Percentiles rank a stretch among this genome's conserved stretches.
Evolutionary conservation across 2,329 filamentous ascomycete genomes (phyloP).

Genomic region (Drechslerella coelobrocha): DNA sequence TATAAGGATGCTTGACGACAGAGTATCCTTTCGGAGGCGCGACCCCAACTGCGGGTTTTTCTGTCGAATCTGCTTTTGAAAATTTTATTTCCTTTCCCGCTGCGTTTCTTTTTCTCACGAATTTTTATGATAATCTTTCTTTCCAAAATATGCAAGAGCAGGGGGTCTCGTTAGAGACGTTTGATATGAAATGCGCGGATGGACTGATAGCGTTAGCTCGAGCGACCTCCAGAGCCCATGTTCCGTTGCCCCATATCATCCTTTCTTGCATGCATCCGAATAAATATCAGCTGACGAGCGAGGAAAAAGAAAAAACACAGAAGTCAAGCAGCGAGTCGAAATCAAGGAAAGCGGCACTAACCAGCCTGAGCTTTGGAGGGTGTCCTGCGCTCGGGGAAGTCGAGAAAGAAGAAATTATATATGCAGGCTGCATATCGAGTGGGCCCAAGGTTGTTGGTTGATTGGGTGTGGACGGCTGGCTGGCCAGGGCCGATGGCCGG

Average conservation of each 20-base stretch:
- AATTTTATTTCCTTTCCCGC: background rate
- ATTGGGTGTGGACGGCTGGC: background rate
- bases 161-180: constrained; percentile 15
- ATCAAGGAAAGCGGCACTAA: constrained; percentile 49
- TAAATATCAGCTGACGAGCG: constrained; percentile 51
- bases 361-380: constrained; percentile 21
- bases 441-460: background rate
- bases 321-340: constrained; percentile 6
- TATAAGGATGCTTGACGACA: background rate
- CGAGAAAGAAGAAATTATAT: constrained; percentile 8
- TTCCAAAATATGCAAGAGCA: background rate
- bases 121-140: background rate
- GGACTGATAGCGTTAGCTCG: constrained; percentile 32
- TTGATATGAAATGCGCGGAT: background rate
- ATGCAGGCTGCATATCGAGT: constrained; percentile 1
- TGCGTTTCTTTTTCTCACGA: background rate
- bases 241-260: constrained; percentile 49
- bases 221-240: constrained; percentile 17
- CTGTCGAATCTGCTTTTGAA: background rate
- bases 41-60: constrained; percentile 22
- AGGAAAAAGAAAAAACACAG: constrained; percentile 3
- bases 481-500: constrained; percentile 8
- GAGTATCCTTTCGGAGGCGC: constrained; percentile 44
- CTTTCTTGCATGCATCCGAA: constrained; percentile 51
- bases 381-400: constrained; percentile 21